Conservation (phyloP, 805 yeast species). For the Saccharomycopsis fermentans region DNA sequence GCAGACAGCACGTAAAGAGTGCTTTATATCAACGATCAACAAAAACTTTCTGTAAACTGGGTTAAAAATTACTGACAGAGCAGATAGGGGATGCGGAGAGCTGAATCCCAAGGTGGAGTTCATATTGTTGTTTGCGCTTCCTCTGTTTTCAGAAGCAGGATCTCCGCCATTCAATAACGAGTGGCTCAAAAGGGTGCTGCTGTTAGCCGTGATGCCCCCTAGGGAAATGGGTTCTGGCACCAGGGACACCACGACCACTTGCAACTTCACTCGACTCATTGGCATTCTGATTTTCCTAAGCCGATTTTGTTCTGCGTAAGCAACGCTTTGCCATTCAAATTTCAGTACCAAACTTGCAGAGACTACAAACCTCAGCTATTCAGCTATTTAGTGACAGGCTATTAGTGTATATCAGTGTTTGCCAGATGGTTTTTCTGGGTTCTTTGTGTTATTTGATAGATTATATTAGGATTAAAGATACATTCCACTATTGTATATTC, state of each 20-base stretch:
- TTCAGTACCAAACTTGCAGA: no score
- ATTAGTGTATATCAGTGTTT: no score
- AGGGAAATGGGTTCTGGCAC: background rate
- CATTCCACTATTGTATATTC: no score
- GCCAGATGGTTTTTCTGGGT: no score
- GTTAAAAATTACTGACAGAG: background rate
- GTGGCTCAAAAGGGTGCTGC: background rate
- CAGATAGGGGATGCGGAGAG: background rate
- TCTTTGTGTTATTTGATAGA: no score
- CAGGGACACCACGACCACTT: background rate
- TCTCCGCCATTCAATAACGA: background rate
- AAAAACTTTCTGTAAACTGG: conserved; percentile 26
- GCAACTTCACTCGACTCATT: background rate
- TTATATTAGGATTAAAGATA: no score
- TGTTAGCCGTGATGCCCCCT: background rate
- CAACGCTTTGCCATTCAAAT: background rate
- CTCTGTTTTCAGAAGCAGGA: background rate
- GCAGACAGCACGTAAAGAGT: conserved; percentile 25
- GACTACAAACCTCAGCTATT: no score
- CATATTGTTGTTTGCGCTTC: background rate
- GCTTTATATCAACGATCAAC: conserved; percentile 28
- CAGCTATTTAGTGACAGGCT: no score
- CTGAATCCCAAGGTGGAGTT: background rate
- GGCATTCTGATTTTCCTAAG: background rate
- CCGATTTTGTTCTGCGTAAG: background rate